Percentiles rank a stretch among this genome's conserved stretches.
phyloP scores from a whole-genome alignment of 345 rosid genomes.

The Citrus australasica region DNA sequence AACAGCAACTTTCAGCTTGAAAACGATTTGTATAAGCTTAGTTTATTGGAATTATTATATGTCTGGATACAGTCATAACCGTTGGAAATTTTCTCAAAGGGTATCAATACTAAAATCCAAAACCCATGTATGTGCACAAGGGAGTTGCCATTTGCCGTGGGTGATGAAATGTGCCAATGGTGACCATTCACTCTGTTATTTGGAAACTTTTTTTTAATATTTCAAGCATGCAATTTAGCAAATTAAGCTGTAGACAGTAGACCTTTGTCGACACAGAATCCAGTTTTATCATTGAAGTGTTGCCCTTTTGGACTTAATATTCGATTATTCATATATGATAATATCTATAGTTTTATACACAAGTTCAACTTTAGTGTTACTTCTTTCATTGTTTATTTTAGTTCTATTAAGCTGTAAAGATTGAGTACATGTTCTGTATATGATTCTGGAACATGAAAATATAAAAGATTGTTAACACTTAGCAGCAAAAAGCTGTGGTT shows the following conservation, averaged over 20 bases:
- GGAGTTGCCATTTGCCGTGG: not conserved
- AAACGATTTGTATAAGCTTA: not conserved
- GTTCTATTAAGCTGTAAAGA: constrained; percentile 27
- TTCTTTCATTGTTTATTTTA: not conserved
- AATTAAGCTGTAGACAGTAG: not conserved
- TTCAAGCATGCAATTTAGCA: not conserved
- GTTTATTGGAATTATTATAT: not conserved
- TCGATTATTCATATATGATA: not conserved
- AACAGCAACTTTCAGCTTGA: not conserved
- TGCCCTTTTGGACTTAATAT: not conserved
- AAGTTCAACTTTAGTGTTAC: not conserved
- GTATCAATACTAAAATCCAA: not conserved
- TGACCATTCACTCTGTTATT: not conserved
- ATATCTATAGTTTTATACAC: not conserved
- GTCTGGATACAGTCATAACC: not conserved
- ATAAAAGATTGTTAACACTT: constrained; percentile 1
- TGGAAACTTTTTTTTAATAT: not conserved
- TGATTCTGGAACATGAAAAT: constrained; percentile 6
- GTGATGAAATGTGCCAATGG: not conserved
- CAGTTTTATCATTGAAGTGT: not conserved
- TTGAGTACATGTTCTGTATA: not conserved
- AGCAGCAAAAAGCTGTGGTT: constrained; percentile 14
- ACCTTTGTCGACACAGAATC: not conserved
- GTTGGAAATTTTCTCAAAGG: not conserved
- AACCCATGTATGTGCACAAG: not conserved